Conservation (phyloP, 306 rosid genomes). For the Castanopsis chinensis region DNA sequence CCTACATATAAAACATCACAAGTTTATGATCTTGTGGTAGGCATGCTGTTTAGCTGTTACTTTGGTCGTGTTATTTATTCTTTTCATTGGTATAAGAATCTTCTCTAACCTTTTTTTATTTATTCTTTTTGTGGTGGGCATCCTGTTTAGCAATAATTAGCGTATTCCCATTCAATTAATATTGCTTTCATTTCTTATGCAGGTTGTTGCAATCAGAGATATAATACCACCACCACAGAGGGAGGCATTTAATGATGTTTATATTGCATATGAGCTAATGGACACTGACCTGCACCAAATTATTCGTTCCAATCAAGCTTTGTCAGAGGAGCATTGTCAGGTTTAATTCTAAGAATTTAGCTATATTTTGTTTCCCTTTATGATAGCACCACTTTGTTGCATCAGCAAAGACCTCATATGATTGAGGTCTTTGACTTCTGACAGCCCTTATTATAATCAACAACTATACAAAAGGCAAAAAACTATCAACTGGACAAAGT, state of each 20-base stretch:
- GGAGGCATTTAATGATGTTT: conserved; percentile 76
- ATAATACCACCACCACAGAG: conserved; percentile 92
- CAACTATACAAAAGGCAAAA: no score
- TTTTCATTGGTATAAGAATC: no score
- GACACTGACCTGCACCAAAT: conserved; percentile 97
- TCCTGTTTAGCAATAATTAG: no score
- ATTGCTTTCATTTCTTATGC: conserved; percentile 14
- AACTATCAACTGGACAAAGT: no score
- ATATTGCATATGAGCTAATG: conserved; percentile 98
- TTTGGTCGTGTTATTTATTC: neutral
- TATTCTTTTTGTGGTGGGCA: no score
- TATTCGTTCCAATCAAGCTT: conserved; percentile 85
- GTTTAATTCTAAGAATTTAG: conserved; percentile 31
- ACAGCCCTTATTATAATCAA: no score
- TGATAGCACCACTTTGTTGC: neutral
- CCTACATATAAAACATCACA: neutral
- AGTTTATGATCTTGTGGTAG: neutral
- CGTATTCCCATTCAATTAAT: no score
- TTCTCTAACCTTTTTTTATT: no score
- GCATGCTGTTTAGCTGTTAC: neutral
- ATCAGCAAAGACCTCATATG: no score
- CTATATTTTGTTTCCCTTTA: neutral
- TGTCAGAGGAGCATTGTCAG: conserved; percentile 99
- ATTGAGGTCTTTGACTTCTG: no score
- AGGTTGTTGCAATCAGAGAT: conserved; percentile 95